These are phyloP conservation scores for Tricholoma sp. DNA, from an alignment of 768 basidiomycete species.

Conservation along the genomic window DNA sequence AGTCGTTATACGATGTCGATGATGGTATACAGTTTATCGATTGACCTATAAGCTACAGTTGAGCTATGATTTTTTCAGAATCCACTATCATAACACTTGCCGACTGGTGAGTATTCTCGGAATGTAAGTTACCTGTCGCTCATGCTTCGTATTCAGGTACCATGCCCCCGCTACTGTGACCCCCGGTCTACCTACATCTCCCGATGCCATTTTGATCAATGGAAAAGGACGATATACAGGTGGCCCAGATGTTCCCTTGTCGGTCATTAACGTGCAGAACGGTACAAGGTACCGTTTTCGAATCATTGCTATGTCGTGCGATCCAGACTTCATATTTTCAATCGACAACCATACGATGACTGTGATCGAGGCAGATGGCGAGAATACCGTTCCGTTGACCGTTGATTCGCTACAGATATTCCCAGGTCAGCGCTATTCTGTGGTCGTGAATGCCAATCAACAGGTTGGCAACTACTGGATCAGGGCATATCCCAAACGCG, in stretches of 20 bases:
- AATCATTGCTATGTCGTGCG: constrained; percentile 30
- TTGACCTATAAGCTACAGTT: neutral
- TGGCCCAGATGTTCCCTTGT: constrained; percentile 18
- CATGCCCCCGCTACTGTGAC: neutral
- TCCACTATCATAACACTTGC: constrained; percentile 37
- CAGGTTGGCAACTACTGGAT: constrained; percentile 49
- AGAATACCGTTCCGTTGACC: constrained; percentile 32
- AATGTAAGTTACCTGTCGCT: neutral
- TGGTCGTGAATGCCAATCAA: constrained; percentile 39
- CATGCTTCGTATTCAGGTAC: neutral
- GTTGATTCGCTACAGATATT: constrained; percentile 42
- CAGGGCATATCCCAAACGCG: constrained; percentile 25
- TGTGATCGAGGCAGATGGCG: constrained; percentile 49
- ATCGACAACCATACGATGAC: constrained; percentile 43
- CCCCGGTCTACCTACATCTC: neutral
- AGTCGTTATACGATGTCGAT: constrained; percentile 20
- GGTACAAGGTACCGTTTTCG: constrained; percentile 34
- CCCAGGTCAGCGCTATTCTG: constrained; percentile 25
- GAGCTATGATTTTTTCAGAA: constrained; percentile 6
- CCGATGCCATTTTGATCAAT: constrained; percentile 26
- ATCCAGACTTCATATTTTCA: constrained; percentile 33
- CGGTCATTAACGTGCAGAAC: constrained; percentile 29
- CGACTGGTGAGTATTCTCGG: constrained; percentile 25
- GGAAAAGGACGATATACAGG: constrained; percentile 32
- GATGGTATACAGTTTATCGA: constrained; percentile 5